phyloP scores from a whole-genome alignment of 192 early-diverging fungal species.

The Backusella macrospora region DNA sequence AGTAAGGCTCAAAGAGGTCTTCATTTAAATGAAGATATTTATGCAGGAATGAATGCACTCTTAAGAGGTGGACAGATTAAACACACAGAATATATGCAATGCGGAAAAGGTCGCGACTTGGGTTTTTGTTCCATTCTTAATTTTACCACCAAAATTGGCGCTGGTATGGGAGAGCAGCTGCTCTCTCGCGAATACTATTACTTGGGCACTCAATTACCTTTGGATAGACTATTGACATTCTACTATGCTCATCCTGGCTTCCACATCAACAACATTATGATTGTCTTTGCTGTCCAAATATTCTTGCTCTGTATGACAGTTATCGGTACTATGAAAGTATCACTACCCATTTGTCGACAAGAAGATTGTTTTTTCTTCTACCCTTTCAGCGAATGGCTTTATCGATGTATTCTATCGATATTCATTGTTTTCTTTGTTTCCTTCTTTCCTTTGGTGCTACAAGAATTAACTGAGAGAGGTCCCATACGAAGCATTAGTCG shows the following conservation, averaged over 20 bases:
- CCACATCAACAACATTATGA: constrained; percentile 78
- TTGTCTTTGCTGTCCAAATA: constrained; percentile 69
- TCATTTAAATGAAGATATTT: constrained; percentile 83
- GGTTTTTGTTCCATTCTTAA: constrained; percentile 76
- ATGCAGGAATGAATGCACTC: constrained; percentile 78
- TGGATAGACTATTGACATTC: constrained; percentile 76
- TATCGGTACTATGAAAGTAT: constrained; percentile 59
- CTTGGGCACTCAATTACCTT: constrained; percentile 68
- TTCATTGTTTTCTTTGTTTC: constrained; percentile 70
- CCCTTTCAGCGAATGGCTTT: constrained; percentile 67
- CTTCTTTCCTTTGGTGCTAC: constrained; percentile 70
- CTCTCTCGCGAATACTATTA: constrained; percentile 81
- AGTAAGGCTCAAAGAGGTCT: constrained; percentile 77
- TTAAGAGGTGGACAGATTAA: constrained; percentile 72
- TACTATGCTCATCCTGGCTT: constrained; percentile 78
- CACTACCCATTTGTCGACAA: constrained; percentile 48
- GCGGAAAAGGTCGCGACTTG: constrained; percentile 78
- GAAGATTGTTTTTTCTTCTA: constrained; percentile 61
- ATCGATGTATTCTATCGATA: constrained; percentile 65
- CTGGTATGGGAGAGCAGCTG: constrained; percentile 82
- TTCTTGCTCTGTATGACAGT: constrained; percentile 69
- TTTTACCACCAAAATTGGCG: constrained; percentile 78
- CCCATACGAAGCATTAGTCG: constrained; percentile 56
- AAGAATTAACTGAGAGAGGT: constrained; percentile 73
- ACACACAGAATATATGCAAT: constrained; percentile 80